phyloP scores from a whole-genome alignment of 805 yeast species.

The Zygosaccharomyces pseudorouxii region DNA sequence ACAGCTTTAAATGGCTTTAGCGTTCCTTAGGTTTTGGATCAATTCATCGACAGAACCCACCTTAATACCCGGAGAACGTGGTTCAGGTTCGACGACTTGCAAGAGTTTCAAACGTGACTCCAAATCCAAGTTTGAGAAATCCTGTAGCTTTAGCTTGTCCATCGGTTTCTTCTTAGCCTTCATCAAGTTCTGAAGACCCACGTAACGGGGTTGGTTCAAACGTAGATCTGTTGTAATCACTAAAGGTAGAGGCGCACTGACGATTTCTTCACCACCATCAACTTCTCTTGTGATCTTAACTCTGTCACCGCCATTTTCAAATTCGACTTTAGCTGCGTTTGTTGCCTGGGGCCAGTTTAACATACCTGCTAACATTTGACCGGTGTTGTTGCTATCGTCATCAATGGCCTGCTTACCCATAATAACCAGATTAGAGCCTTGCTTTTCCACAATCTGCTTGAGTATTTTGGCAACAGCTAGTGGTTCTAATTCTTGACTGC shows the following conservation, averaged over 20 bases:
- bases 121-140: slow-evolving; percentile 59
- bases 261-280: slow-evolving; percentile 89
- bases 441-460: slow-evolving; percentile 62
- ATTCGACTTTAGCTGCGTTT: slow-evolving; percentile 79
- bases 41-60: slow-evolving; percentile 81
- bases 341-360: slow-evolving; percentile 97
- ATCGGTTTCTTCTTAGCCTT: slow-evolving; percentile 96
- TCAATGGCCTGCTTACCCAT: slow-evolving; percentile 97
- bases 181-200: slow-evolving; percentile 95
- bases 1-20: slow-evolving; percentile 54
- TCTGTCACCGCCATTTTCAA: slow-evolving; percentile 44
- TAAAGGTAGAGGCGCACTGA: slow-evolving; percentile 74
- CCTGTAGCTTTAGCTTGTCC: slow-evolving; percentile 55
- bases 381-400: slow-evolving; percentile 91
- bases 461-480: slow-evolving; percentile 83
- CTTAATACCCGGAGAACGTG: slow-evolving; percentile 74
- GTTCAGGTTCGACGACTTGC: slow-evolving; percentile 80
- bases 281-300: slow-evolving; percentile 83
- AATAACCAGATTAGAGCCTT: slow-evolving; percentile 71
- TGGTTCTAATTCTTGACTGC: slow-evolving; percentile 75
- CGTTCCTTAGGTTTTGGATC: slow-evolving; percentile 68
- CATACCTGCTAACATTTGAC: slow-evolving; percentile 92
- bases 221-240: slow-evolving; percentile 90
- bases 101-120: slow-evolving; percentile 61
- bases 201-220: slow-evolving; percentile 91